Conservation (phyloP, 257 asterid genomes). For the Solanum infundibuliforme region DNA sequence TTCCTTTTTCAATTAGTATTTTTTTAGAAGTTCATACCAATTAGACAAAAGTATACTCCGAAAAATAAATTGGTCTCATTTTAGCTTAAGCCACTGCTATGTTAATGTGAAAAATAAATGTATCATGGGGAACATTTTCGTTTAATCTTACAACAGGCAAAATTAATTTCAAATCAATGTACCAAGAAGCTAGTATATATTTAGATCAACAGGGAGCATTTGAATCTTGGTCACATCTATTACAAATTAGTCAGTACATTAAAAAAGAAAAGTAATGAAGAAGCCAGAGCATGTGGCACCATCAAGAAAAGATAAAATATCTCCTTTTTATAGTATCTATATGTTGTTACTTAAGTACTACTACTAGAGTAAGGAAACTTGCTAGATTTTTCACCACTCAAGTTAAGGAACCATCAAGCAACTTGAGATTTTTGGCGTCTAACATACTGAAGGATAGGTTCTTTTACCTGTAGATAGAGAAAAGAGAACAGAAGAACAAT, state of each 20-base stretch:
- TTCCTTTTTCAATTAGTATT: too few species aligned
- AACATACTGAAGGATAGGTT: slow-evolving; percentile 59
- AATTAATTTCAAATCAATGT: background rate
- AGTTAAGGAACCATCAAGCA: slow-evolving; percentile 15
- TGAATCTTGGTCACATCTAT: background rate
- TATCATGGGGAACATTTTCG: background rate
- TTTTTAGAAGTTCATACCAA: background rate
- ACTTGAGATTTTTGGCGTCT: slow-evolving; percentile 75
- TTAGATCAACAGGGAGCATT: background rate
- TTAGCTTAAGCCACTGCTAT: background rate
- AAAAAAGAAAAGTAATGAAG: background rate
- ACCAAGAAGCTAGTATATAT: background rate
- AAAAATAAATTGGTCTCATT: too few species aligned
- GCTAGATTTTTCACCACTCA: background rate
- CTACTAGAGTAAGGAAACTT: background rate
- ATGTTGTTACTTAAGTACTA: background rate
- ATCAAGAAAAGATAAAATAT: background rate
- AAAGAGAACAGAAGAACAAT: background rate
- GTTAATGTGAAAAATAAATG: background rate
- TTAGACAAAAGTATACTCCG: background rate
- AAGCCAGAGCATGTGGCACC: background rate
- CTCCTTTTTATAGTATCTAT: background rate
- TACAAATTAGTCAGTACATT: background rate
- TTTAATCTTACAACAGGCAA: background rate
- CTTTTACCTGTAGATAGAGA: slow-evolving; percentile 50